phyloP scores from a whole-genome alignment of 2,329 filamentous ascomycete species.

The Pestalotiopsis fici region DNA sequence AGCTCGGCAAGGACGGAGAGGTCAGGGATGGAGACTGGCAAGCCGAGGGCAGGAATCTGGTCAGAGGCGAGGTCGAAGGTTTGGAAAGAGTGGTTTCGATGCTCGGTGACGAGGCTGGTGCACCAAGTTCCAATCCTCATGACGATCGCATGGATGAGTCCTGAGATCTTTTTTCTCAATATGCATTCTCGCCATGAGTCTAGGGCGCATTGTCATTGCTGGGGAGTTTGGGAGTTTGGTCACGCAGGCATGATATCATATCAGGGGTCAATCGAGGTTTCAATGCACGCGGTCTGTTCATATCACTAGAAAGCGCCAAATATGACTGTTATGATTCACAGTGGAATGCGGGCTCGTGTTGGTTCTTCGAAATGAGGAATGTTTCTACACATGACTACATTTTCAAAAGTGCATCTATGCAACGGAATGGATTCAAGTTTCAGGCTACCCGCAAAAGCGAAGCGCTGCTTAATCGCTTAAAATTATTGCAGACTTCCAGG shows the following conservation, averaged over 20 bases:
- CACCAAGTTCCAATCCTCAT: background rate
- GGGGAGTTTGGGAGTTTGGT: background rate
- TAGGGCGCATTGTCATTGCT: background rate
- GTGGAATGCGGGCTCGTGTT: background rate
- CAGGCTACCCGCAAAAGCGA: no score
- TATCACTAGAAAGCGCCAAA: background rate
- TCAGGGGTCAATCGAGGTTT: background rate
- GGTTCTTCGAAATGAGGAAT: background rate
- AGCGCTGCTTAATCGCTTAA: no score
- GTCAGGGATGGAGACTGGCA: conserved; percentile 68
- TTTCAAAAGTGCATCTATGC: no score
- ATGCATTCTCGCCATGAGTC: background rate
- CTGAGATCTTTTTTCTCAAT: conserved; percentile 14
- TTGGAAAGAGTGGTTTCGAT: conserved; percentile 52
- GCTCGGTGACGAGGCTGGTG: conserved; percentile 36
- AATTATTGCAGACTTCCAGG: no score
- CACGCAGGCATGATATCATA: background rate
- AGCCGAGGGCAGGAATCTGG: conserved; percentile 51
- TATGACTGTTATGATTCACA: background rate
- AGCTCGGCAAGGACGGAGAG: conserved; percentile 62
- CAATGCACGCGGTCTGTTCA: background rate
- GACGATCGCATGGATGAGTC: conserved; percentile 26
- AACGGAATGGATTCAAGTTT: no score
- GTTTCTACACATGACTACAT: no score
- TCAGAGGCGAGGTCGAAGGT: conserved; percentile 56